phyloP scores from a whole-genome alignment of 1,284 basidiomycete genomes.

The Ustilago esculenta region DNA sequence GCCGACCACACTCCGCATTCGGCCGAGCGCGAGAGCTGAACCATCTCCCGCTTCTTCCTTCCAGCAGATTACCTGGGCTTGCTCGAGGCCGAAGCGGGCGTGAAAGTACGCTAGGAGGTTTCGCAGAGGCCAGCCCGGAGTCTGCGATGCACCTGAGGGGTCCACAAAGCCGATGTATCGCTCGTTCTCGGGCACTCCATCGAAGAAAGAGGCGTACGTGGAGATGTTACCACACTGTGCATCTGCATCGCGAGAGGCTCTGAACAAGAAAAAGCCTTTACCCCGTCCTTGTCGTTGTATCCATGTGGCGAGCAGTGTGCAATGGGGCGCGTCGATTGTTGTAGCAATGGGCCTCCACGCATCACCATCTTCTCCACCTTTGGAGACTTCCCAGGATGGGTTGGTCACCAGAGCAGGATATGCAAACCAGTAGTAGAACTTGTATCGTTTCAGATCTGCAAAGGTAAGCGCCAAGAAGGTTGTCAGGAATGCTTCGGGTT shows the following conservation, averaged over 20 bases:
- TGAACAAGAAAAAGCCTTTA: constrained; percentile 46
- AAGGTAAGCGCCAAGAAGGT: constrained; percentile 89
- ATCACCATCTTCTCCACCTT: constrained; percentile 67
- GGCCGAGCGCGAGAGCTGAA: not conserved
- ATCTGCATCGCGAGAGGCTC: not conserved
- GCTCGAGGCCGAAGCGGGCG: constrained; percentile 64
- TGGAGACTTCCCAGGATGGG: constrained; percentile 72
- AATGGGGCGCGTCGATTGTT: not conserved
- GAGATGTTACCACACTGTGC: constrained; percentile 21
- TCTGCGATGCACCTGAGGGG: constrained; percentile 79
- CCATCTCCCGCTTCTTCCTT: constrained; percentile 42
- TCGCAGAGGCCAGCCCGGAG: constrained; percentile 93
- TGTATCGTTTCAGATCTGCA: constrained; percentile 97
- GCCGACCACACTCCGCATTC: constrained; percentile 18
- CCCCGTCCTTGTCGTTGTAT: constrained; percentile 11
- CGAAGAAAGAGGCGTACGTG: constrained; percentile 70
- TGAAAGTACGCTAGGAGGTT: constrained; percentile 81
- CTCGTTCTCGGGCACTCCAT: constrained; percentile 67
- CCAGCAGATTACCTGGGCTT: constrained; percentile 69
- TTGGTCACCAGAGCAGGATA: constrained; percentile 83
- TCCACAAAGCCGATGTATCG: constrained; percentile 75
- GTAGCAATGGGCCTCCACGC: constrained; percentile 22
- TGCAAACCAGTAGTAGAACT: constrained; percentile 97
- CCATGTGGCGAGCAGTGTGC: constrained; percentile 6
- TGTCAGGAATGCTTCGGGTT: constrained; percentile 70